Percentiles rank a stretch among this genome's conserved stretches.
Evolutionary conservation across 2,329 filamentous ascomycete genomes (phyloP).

Genomic region (Biscogniauxia sp.): DNA sequence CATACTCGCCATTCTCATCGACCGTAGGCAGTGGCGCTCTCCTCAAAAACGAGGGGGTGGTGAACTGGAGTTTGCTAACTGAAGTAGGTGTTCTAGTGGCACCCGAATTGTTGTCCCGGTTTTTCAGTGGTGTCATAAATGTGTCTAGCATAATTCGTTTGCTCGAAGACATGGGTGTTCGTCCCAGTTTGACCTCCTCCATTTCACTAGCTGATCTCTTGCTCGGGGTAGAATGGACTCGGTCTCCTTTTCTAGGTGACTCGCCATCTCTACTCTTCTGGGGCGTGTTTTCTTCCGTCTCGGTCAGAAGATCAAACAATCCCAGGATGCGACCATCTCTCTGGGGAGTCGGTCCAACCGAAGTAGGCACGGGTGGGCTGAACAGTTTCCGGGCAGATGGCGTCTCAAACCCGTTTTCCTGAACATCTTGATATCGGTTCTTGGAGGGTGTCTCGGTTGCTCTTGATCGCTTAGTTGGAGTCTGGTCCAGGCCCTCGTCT

Average conservation of each 20-base stretch:
- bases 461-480: constrained; percentile 52
- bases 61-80: constrained; percentile 56
- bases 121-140: constrained; percentile 64
- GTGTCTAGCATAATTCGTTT: constrained; percentile 61
- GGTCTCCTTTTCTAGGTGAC: constrained; percentile 35
- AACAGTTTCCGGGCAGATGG: constrained; percentile 60
- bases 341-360: constrained; percentile 76
- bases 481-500: constrained; percentile 37
- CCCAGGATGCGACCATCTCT: constrained; percentile 74
- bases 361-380: constrained; percentile 56
- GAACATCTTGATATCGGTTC: constrained; percentile 23
- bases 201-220: constrained; percentile 34
- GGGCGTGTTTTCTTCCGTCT: constrained; percentile 49
- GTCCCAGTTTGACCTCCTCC: constrained; percentile 37
- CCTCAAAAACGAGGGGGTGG: constrained; percentile 70
- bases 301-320: constrained; percentile 68
- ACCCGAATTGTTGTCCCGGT: constrained; percentile 38
- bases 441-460: constrained; percentile 48
- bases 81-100: constrained; percentile 47
- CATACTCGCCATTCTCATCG: constrained; percentile 53
- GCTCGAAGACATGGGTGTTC: constrained; percentile 54
- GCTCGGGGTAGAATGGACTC: constrained; percentile 45
- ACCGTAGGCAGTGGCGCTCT: constrained; percentile 51
- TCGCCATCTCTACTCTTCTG: constrained; percentile 42
- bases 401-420: constrained; percentile 46